Evolutionary conservation across 2,329 filamentous ascomycete genomes (phyloP).

Genomic region (Xylariales sp.): DNA sequence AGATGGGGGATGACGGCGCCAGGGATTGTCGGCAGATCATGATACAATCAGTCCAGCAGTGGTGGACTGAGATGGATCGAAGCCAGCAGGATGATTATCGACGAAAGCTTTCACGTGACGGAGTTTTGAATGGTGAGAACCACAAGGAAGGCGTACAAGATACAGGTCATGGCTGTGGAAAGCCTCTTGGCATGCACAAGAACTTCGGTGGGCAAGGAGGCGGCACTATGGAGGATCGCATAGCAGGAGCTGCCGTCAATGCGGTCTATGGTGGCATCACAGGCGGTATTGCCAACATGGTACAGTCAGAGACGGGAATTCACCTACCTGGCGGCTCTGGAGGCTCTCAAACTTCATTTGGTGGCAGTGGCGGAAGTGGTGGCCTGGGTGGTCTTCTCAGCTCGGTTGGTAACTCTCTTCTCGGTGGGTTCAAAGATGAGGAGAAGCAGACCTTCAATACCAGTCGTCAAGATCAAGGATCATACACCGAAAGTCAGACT

Average conservation of each 20-base stretch:
- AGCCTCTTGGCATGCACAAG: slow-evolving; percentile 76
- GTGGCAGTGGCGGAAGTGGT: slow-evolving; percentile 59
- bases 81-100: slow-evolving; percentile 64
- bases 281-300: slow-evolving; percentile 42
- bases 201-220: slow-evolving; percentile 45
- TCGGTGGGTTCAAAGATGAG: slow-evolving; percentile 56
- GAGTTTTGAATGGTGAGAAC: slow-evolving; percentile 73
- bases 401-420: slow-evolving; percentile 61
- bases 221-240: slow-evolving; percentile 50
- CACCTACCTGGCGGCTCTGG: slow-evolving; percentile 10
- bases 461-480: slow-evolving; percentile 52
- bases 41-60: slow-evolving; percentile 75
- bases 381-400: slow-evolving; percentile 68
- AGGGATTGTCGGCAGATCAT: slow-evolving; percentile 69
- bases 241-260: slow-evolving; percentile 50
- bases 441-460: slow-evolving; percentile 51
- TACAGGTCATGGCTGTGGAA: slow-evolving; percentile 75
- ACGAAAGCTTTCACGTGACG: slow-evolving; percentile 69
- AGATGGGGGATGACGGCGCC: slow-evolving; percentile 65
- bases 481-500: slow-evolving; percentile 55
- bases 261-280: slow-evolving; percentile 56
- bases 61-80: slow-evolving; percentile 70
- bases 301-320: slow-evolving; percentile 40
- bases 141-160: slow-evolving; percentile 84
- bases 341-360: slow-evolving; percentile 38